These are phyloP conservation scores for Ustilago lituana DNA, from an alignment of 1,284 basidiomycete genomes.

Conservation along the genomic window DNA sequence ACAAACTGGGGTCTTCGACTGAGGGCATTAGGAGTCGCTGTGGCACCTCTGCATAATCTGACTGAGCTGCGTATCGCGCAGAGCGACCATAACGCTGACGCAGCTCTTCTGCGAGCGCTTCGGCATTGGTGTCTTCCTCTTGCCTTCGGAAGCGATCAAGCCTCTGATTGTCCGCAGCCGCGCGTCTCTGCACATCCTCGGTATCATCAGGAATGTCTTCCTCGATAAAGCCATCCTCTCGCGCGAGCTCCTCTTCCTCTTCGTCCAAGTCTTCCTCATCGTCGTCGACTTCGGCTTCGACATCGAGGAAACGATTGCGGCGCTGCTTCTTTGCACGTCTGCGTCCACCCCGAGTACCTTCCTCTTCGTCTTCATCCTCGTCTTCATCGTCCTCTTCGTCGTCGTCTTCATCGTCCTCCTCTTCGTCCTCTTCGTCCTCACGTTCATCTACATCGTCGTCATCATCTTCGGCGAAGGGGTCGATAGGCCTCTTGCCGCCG, in stretches of 20 bases:
- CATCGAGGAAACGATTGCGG: constrained; percentile 85
- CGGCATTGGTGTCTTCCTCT: constrained; percentile 83
- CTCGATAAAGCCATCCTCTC: constrained; percentile 78
- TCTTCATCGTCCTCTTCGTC: constrained; percentile 62
- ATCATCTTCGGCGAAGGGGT: constrained; percentile 48
- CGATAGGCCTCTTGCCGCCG: constrained; percentile 33
- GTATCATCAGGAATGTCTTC: constrained; percentile 75
- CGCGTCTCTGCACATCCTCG: constrained; percentile 72
- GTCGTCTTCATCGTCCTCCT: constrained; percentile 60
- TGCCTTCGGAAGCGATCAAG: constrained; percentile 81
- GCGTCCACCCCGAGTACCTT: constrained; percentile 34
- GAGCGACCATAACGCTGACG: constrained; percentile 78
- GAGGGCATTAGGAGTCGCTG: constrained; percentile 96
- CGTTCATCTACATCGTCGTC: constrained; percentile 50
- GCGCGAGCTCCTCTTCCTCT: constrained; percentile 66
- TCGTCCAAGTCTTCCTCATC: constrained; percentile 69
- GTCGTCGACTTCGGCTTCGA: constrained; percentile 86
- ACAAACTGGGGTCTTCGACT: constrained; percentile 92
- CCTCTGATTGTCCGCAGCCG: constrained; percentile 76
- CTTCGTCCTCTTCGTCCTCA: constrained; percentile 55
- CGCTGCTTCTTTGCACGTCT: constrained; percentile 55
- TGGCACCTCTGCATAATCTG: constrained; percentile 80
- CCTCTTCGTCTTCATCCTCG: constrained; percentile 52
- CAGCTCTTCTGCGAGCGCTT: constrained; percentile 84
- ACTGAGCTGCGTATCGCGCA: constrained; percentile 67